Evolutionary conservation across 75 land plant species (phyloP), one percentile per base, ranked within the genome.

Genomic region (Pseudotsuga menziesii): DNA sequence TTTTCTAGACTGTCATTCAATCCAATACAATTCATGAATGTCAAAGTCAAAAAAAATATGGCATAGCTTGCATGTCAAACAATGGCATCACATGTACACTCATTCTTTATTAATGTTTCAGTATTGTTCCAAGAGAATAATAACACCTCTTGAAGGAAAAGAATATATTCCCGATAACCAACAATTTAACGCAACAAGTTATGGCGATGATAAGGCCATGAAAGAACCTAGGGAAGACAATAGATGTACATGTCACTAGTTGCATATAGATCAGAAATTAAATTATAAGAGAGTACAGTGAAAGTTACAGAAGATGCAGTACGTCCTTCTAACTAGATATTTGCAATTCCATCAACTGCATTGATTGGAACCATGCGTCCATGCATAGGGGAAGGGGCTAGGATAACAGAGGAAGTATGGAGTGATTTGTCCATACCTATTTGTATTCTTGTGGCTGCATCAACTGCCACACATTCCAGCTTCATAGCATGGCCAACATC

Each of bases 131-230:
- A 9, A 39, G 72, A 41, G 39, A 69, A 69, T 19, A 69, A 20
- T 27, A 60, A 15, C 84, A 93, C 96, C 91, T 93, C 94, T 61
- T 93, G 93, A 69, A 93, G 93, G 76, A 91, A 93, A 74, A 93
- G 32, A 55, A 93, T 93, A 82, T 93, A 91, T 12, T 91, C 91
- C 64, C 85, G 80, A 75, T 93, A 93, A 5, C 78, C 83, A 78
- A 87, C 80, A 71, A 93, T 89, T 80, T 93, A 93, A 3, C 81
- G 83, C 36, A 93, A 61, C 77, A 93, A 86, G 66, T 93, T 93
- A 67, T 93, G 88, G 75, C 87, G 57, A 5, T 93, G 81, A 57
- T 93, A 93, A 36, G 84, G 73, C 95, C 95, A 93, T 29, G 88
- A 82, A 70, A 91, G 91, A 63, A 91, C 91, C 95, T 93, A 93